Evolutionary conservation across 2,329 filamentous ascomycete species (phyloP).

Genomic region (Ophiobolus disseminans): DNA sequence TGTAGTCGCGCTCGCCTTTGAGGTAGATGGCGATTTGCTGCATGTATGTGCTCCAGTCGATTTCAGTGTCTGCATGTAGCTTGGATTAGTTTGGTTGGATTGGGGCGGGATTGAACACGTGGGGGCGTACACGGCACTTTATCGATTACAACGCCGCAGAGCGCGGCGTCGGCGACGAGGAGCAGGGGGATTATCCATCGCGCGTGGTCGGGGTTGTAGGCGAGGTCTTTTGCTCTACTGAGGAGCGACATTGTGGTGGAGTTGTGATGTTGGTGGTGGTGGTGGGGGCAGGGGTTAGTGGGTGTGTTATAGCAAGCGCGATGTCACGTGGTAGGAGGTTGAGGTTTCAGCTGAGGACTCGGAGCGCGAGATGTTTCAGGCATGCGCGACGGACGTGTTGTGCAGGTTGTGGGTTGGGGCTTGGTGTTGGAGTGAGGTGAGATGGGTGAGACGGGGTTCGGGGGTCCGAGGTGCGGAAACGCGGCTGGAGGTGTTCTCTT

Average conservation of each 20-base stretch:
- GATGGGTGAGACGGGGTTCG: too few relatives aligned
- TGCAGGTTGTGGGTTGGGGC: not conserved
- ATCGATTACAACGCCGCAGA: slow-evolving; percentile 78
- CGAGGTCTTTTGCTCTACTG: slow-evolving; percentile 46
- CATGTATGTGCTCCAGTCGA: slow-evolving; percentile 98
- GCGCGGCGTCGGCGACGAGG: slow-evolving; percentile 71
- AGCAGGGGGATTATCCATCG: slow-evolving; percentile 72
- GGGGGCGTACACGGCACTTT: slow-evolving; percentile 77
- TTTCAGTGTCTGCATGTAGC: slow-evolving; percentile 80
- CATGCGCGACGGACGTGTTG: not conserved
- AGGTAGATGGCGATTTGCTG: slow-evolving; percentile 83
- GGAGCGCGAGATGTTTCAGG: slow-evolving; percentile 5
- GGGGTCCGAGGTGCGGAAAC: too few relatives aligned
- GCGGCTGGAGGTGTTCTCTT: too few relatives aligned
- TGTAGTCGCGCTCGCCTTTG: slow-evolving; percentile 87
- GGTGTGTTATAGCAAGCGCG: slow-evolving; percentile 14
- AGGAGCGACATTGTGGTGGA: slow-evolving; percentile 48
- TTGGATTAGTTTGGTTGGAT: too few relatives aligned
- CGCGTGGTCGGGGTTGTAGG: slow-evolving; percentile 63
- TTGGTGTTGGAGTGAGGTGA: not conserved
- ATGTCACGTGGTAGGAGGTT: slow-evolving; percentile 3
- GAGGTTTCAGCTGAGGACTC: slow-evolving; percentile 17
- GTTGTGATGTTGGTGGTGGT: slow-evolving; percentile 1
- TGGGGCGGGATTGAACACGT: too few relatives aligned
- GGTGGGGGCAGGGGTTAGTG: slow-evolving; percentile 14